A percentile compares a stretch with the other conserved stretches of the same genome.
Evolutionary conservation across 495 filamentous ascomycete species (phyloP).

Genomic region (Aspergillus conjunctus): DNA sequence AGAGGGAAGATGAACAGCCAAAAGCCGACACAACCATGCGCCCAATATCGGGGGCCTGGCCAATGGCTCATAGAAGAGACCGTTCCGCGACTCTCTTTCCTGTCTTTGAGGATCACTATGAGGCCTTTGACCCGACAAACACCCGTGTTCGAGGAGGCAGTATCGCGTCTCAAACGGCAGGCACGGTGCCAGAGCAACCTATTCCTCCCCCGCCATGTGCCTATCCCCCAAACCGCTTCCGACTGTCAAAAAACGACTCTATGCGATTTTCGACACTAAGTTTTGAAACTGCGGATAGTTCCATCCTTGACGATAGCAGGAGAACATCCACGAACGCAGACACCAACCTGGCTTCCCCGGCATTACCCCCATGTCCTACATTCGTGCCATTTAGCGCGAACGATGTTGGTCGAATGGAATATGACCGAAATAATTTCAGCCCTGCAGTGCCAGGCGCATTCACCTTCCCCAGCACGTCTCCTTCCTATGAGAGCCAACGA

Average conservation of each 20-base stretch:
- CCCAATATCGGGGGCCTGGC: constrained; percentile 40
- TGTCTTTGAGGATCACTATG: constrained; percentile 29
- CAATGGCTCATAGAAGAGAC: constrained; percentile 29
- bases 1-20: constrained; percentile 32
- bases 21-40: constrained; percentile 35
- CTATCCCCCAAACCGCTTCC: constrained; percentile 39
- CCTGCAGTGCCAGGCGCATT: constrained; percentile 32
- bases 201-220: constrained; percentile 50
- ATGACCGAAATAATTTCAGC: constrained; percentile 36
- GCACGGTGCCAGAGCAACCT: constrained; percentile 42
- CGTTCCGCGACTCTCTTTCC: constrained; percentile 31
- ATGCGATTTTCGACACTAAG: constrained; percentile 48
- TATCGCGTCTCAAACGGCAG: constrained; percentile 45
- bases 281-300: constrained; percentile 51
- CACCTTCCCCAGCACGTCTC: constrained; percentile 36
- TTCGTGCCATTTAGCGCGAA: constrained; percentile 48
- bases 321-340: constrained; percentile 33
- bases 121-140: constrained; percentile 30
- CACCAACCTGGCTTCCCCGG: constrained; percentile 36
- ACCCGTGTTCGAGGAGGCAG: constrained; percentile 39
- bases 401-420: constrained; percentile 43
- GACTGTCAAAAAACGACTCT: constrained; percentile 45
- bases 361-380: constrained; percentile 41
- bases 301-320: constrained; percentile 47
- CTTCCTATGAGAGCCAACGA: constrained; percentile 29